Evolutionary conservation across 192 early-diverging fungal genomes (phyloP).

Genomic region (Backusella mclennaniae): DNA sequence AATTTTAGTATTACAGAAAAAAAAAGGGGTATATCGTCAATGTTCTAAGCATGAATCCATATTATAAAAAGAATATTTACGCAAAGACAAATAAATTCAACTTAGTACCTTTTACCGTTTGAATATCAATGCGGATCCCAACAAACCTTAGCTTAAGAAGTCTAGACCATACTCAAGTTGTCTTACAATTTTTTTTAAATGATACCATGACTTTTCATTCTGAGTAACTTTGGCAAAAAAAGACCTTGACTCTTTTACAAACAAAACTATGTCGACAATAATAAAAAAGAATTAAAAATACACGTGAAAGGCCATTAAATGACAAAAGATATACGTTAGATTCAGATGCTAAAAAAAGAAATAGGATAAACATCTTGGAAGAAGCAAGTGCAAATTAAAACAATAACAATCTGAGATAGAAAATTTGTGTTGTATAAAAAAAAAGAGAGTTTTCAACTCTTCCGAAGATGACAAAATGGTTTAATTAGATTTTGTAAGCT

Average conservation of each 20-base stretch:
- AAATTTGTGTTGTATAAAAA: not conserved
- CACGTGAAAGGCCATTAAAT: not conserved
- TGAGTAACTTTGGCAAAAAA: not conserved
- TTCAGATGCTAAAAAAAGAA: not conserved
- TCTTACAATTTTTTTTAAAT: not conserved
- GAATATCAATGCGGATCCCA: not conserved
- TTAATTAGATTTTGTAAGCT: not conserved
- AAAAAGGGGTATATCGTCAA: too few relatives aligned
- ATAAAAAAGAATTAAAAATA: not conserved
- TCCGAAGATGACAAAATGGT: not conserved
- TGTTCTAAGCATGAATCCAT: too few relatives aligned
- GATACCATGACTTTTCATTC: too few relatives aligned
- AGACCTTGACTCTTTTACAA: not conserved
- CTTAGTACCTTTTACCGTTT: not conserved
- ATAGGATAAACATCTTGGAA: not conserved
- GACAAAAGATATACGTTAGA: not conserved
- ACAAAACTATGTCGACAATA: not conserved
- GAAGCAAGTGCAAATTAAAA: not conserved
- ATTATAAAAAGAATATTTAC: not conserved
- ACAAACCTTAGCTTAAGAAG: not conserved
- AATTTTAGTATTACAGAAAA: too few relatives aligned
- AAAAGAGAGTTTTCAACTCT: slow-evolving; percentile 6
- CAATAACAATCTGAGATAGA: not conserved
- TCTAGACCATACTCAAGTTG: not conserved
- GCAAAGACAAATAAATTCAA: not conserved